A percentile compares a stretch with the other conserved stretches of the same genome.
phyloP scores from a whole-genome alignment of 192 early-diverging fungal genomes.

The Mortierella claussenii region DNA sequence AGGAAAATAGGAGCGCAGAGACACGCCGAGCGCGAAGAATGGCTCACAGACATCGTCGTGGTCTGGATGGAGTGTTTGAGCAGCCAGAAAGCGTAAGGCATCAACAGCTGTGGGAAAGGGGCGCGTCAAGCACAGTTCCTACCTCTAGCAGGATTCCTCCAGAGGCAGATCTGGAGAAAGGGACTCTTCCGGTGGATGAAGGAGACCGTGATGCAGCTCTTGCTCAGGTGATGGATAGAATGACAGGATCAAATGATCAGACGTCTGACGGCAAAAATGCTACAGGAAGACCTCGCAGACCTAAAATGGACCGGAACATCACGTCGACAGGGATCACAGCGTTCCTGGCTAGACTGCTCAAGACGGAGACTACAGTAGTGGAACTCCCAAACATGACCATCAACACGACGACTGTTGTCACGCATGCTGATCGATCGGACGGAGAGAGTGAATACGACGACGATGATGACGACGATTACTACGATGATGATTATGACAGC shows the following conservation, averaged over 20 bases:
- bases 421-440: slow-evolving; percentile 10
- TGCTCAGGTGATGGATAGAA: no score
- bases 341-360: slow-evolving; percentile 30
- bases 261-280: not conserved
- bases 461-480: slow-evolving; percentile 19
- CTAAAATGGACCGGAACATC: slow-evolving; percentile 14
- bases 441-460: slow-evolving; percentile 26
- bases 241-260: not conserved
- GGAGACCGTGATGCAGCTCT: no score
- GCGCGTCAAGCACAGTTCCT: not conserved
- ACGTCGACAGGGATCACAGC: slow-evolving; percentile 39
- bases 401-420: slow-evolving; percentile 39
- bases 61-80: not conserved
- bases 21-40: slow-evolving; percentile 22
- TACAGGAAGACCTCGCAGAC: slow-evolving; percentile 3
- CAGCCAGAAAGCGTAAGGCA: no score
- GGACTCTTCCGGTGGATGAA: no score
- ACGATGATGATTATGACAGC: slow-evolving; percentile 16
- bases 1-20: slow-evolving; percentile 5
- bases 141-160: not conserved
- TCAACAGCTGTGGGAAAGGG: not conserved
- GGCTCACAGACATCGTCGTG: not conserved
- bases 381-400: slow-evolving; percentile 44
- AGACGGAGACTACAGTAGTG: slow-evolving; percentile 35
- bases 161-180: not conserved